Base-by-base conservation (phyloP, 192 early-diverging fungal species). In the Coemansia sp. region DNA sequence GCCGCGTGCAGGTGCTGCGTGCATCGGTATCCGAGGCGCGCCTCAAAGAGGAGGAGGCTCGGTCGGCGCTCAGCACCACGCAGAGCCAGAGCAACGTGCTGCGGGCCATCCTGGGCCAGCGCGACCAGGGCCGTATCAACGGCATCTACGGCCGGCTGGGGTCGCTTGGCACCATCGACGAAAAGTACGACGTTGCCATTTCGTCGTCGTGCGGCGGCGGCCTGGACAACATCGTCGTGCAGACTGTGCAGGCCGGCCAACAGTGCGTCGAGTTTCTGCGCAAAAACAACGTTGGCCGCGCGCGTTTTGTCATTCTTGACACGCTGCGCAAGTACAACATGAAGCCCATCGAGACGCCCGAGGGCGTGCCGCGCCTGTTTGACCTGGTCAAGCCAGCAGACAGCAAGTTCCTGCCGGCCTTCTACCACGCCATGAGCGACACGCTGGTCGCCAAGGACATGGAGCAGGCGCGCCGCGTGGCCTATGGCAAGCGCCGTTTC, bases 181-280 rank as follows among this genome's bases (percentile, higher is more conserved):
- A 88, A 46, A 86, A 84, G 64, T 99, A 94, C 53, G 97, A 98
- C 67, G 86, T 98, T 6, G 96, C 96, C 0, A 85, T 97, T 14
- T 95, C 94, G 3, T 97, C 93, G 3, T 87, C 92, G 0, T 95
- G 91, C 40, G 80, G 81, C 15, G 70, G 78, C 9, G 35, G 47
- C 5, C 78, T 99, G 49, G 85, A 96, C 43, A 79, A 85, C 43
- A 93, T 99, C 60, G 88, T 99, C 0, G 94, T 95, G 23, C 93
- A 94, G 33, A 84, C 82, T 2, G 95, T 97, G 6, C 82, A 87
- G 39, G 78, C 82, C 0, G 97, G 80, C 1, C 92, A 97, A 61
- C 76, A 84, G 33, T 97, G 94, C 47, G 83, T 99, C 29, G 91
- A 98, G 56, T 86, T 85, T 56, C 67, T 99, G 32, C 89, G 88